phyloP scores from a whole-genome alignment of 2,329 filamentous ascomycete species.

The Fusarium armeniacum region DNA sequence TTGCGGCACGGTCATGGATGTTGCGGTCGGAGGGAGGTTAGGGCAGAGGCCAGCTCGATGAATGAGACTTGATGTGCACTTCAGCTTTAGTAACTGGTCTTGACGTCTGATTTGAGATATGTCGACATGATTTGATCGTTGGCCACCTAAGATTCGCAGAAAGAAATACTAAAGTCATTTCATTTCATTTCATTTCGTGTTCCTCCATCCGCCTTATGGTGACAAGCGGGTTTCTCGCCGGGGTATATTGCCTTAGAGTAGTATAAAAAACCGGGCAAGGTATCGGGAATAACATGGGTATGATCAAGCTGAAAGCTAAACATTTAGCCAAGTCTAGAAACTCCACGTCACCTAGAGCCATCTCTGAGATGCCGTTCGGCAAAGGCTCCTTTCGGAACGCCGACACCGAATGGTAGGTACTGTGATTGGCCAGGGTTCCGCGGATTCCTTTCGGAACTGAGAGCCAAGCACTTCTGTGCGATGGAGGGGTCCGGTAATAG shows the following conservation, averaged over 20 bases:
- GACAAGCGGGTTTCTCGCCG: constrained; percentile 8
- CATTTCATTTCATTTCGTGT: neutral
- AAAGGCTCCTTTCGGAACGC: constrained; percentile 21
- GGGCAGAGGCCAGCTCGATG: neutral
- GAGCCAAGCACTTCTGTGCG: neutral
- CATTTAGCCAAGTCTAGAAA: constrained; percentile 26
- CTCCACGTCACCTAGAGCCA: constrained; percentile 7
- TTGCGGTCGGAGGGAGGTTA: constrained; percentile 8
- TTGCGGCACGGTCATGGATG: constrained; percentile 28
- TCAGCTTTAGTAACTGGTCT: neutral
- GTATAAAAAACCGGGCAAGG: constrained; percentile 9
- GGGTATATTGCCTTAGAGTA: constrained; percentile 18
- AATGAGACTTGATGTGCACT: neutral
- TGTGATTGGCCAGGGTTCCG: constrained; percentile 15
- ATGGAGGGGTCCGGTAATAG: constrained; percentile 13
- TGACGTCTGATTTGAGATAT: neutral
- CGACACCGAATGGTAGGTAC: neutral
- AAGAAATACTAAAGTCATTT: neutral
- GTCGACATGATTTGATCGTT: neutral
- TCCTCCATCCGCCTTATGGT: constrained; percentile 6
- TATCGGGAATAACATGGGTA: constrained; percentile 46
- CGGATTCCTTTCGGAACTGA: neutral
- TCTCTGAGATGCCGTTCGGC: constrained; percentile 23
- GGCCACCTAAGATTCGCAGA: neutral
- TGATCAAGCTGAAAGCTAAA: constrained; percentile 32